Conservation (phyloP, 2,329 filamentous ascomycete genomes). For the Pestalotiopsis sp. region DNA sequence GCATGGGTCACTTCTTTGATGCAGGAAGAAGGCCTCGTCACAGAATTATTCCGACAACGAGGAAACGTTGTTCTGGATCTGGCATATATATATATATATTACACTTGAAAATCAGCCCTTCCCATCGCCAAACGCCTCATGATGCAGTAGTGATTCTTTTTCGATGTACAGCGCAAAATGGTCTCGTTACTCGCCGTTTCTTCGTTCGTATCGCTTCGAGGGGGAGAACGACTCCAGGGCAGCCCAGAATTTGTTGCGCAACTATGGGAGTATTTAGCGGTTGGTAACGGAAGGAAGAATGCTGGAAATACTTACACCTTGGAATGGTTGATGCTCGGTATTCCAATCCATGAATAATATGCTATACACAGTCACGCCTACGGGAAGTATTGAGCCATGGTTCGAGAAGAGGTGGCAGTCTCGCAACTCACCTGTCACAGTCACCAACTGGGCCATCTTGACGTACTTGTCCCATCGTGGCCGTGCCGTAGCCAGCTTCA, state of each 20-base stretch:
- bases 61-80: neutral
- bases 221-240: slow-evolving; percentile 30
- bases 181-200: slow-evolving; percentile 18
- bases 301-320: slow-evolving; percentile 40
- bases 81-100: slow-evolving; percentile 11
- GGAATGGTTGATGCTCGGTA: slow-evolving; percentile 46
- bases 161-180: slow-evolving; percentile 1
- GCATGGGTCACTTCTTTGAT: neutral
- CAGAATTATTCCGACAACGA: neutral
- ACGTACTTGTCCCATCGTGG: slow-evolving; percentile 38
- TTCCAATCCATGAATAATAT: slow-evolving; percentile 64
- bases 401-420: slow-evolving; percentile 37
- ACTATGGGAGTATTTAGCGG: slow-evolving; percentile 23
- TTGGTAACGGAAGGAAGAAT: neutral
- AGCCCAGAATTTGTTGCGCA: slow-evolving; percentile 40
- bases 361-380: slow-evolving; percentile 55
- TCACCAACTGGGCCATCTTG: slow-evolving; percentile 63
- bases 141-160: slow-evolving; percentile 22
- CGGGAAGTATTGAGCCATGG: slow-evolving; percentile 47
- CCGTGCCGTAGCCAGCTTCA: slow-evolving; percentile 38
- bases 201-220: slow-evolving; percentile 23
- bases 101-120: slow-evolving; percentile 13
- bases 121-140: slow-evolving; percentile 30
- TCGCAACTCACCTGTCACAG: slow-evolving; percentile 51
- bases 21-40: neutral